Evolutionary conservation across 2,329 filamentous ascomycete genomes (phyloP), one percentile per base, ranked within the genome.

Genomic region (Arthroderma sp.): DNA sequence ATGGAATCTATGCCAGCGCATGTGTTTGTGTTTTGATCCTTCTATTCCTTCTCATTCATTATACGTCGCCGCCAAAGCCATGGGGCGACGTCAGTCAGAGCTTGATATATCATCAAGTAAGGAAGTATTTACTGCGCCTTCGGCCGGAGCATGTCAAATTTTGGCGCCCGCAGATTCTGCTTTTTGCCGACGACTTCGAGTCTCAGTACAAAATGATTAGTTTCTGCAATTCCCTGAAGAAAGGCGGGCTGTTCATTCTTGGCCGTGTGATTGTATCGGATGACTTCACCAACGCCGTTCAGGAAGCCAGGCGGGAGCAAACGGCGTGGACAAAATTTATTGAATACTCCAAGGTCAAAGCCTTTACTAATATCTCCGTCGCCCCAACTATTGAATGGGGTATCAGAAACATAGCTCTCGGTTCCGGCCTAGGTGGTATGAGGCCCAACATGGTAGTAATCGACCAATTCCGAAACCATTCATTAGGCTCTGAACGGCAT

Each of bases 81-180:
- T 94, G 86, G 86, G 86, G 86, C 1, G 86, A 93, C 60, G 85
- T 94, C 11, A 88, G 83, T 6, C 86, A 94, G 55, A 88, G 85
- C 55, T 67, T 94, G 49, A 93, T 94, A 43, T 94, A 93, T 56
- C 78, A 82, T 50, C 86, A 94, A 65, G 85, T 93, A 9, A 76
- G 86, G 48, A 94, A 94, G 55, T 93, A 94, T 56, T 65, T 94
- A 29, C 68, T 94, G 29, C 78, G 85, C n/a, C 68, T 94, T 29
- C 80, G 78, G 41, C 85, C 85, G 32, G 86, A 94, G 55, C 86
- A 94, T 58, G 87, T 94, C 61, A 94, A 94, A 57, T 94, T 93
- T 59, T 94, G 87, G 86, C 74, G 86, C 42, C 86, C 86, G 0
- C 86, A 93, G 52, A 88, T 94, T 37, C 75, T 94, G 40, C 71